Conservation (phyloP, 1,139 yeast species). For the Tardiomyces blankii region DNA sequence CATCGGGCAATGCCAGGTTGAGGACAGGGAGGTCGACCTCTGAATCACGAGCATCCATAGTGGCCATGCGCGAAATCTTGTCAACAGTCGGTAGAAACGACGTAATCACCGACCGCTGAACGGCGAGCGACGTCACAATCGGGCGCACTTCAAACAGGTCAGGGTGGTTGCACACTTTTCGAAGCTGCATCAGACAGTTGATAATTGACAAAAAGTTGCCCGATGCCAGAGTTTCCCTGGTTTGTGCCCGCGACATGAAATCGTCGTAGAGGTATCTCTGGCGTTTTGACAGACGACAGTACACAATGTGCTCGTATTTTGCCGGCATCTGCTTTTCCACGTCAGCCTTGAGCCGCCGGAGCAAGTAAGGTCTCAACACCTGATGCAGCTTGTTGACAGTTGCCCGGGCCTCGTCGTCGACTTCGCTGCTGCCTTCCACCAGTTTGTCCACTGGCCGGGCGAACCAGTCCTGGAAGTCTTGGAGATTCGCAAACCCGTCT, state of each 20-base stretch:
- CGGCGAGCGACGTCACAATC: conserved; percentile 77
- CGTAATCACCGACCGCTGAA: conserved; percentile 52
- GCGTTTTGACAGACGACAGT: conserved; percentile 84
- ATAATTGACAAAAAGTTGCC: conserved; percentile 93
- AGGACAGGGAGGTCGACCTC: not conserved
- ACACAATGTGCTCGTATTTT: conserved; percentile 88
- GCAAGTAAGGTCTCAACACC: conserved; percentile 81
- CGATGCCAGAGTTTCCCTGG: conserved; percentile 84
- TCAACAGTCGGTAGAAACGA: conserved; percentile 36
- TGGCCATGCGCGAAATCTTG: conserved; percentile 25
- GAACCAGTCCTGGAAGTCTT: conserved; percentile 97
- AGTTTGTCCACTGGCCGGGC: conserved; percentile 92
- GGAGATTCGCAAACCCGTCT: conserved; percentile 91
- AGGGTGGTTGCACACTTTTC: conserved; percentile 97
- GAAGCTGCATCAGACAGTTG: conserved; percentile 93
- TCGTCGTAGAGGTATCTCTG: conserved; percentile 91
- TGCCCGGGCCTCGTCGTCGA: conserved; percentile 59
- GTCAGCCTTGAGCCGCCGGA: conserved; percentile 88
- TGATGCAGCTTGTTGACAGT: conserved; percentile 88
- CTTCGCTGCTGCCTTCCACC: conserved; percentile 63
- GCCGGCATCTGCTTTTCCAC: conserved; percentile 99
- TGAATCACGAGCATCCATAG: not conserved
- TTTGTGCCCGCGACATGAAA: conserved; percentile 94
- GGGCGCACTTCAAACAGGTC: conserved; percentile 95
- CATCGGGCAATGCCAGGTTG: not conserved